These are phyloP conservation scores for Globisporangium lucens DNA, from an alignment of 352 stramenopile species.

Conservation along the genomic window DNA sequence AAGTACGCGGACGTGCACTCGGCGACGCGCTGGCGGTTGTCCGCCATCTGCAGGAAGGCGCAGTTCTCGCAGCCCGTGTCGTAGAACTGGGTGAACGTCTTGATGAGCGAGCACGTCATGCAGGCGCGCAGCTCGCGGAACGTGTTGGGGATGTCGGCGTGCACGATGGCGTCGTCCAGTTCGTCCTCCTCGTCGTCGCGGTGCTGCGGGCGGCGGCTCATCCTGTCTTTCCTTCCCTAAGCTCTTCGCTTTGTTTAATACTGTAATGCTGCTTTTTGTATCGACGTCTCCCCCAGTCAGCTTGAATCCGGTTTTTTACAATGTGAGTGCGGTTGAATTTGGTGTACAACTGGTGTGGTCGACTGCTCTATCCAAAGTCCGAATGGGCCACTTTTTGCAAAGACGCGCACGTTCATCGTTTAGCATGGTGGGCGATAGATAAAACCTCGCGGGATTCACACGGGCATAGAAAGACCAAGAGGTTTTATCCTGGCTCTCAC, in stretches of 20 bases:
- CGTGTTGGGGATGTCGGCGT: conserved; percentile 86
- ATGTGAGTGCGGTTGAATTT: background rate
- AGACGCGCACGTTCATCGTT: background rate
- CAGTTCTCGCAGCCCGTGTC: conserved; percentile 89
- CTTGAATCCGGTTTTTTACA: background rate
- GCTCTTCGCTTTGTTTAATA: too few relatives aligned
- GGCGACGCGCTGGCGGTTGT: conserved; percentile 86
- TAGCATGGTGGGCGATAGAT: background rate
- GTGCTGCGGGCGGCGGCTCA: conserved; percentile 39
- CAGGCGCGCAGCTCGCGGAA: conserved; percentile 86
- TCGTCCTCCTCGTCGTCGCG: conserved; percentile 84
- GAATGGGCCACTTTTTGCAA: background rate
- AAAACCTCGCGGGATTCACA: background rate
- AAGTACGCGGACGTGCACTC: conserved; percentile 89
- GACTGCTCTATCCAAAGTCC: background rate
- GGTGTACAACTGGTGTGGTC: background rate
- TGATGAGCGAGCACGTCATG: conserved; percentile 88
- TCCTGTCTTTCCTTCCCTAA: conserved; percentile 10
- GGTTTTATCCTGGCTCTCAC: background rate
- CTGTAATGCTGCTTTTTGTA: background rate
- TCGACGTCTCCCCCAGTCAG: background rate
- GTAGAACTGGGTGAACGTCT: conserved; percentile 91
- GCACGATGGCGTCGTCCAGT: conserved; percentile 68
- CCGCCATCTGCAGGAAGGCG: conserved; percentile 85
- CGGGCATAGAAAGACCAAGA: background rate